Percentiles rank a stretch among this genome's conserved stretches.
These are phyloP conservation scores for Aspergillus fumigatiaffinis DNA, from an alignment of 2,329 filamentous ascomycete species.

Conservation along the genomic window DNA sequence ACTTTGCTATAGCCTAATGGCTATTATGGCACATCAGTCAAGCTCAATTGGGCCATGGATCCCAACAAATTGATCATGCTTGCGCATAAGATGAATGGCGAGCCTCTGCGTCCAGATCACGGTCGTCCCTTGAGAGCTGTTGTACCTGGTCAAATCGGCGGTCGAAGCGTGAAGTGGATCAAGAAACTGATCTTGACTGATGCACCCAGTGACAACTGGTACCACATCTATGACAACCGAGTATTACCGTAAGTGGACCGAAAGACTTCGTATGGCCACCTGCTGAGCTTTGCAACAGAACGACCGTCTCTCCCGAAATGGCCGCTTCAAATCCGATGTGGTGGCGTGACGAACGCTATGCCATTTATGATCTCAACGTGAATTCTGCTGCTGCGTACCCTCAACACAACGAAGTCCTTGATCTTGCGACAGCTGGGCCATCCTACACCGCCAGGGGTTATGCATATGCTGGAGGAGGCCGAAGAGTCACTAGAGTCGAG, in stretches of 20 bases:
- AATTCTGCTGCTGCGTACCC: constrained; percentile 82
- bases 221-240: constrained; percentile 90
- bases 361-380: constrained; percentile 85
- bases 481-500: constrained; percentile 76
- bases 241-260: constrained; percentile 61
- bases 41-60: constrained; percentile 84
- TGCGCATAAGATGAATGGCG: constrained; percentile 87
- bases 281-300: constrained; percentile 41
- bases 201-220: constrained; percentile 84
- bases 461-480: constrained; percentile 84
- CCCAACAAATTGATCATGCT: constrained; percentile 79
- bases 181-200: constrained; percentile 75
- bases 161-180: constrained; percentile 89
- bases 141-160: constrained; percentile 87
- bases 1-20: constrained; percentile 63
- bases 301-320: constrained; percentile 77
- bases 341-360: constrained; percentile 87
- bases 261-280: neutral
- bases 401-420: constrained; percentile 67
- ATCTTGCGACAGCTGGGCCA: constrained; percentile 45
- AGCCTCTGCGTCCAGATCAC: constrained; percentile 74
- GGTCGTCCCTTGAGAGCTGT: constrained; percentile 78
- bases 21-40: constrained; percentile 81
- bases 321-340: constrained; percentile 68
- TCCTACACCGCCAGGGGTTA: constrained; percentile 72